A percentile compares a stretch with the other conserved stretches of the same genome.
Evolutionary conservation across 2,329 filamentous ascomycete species (phyloP).

Genomic region (Fusarium brachygibbosum): DNA sequence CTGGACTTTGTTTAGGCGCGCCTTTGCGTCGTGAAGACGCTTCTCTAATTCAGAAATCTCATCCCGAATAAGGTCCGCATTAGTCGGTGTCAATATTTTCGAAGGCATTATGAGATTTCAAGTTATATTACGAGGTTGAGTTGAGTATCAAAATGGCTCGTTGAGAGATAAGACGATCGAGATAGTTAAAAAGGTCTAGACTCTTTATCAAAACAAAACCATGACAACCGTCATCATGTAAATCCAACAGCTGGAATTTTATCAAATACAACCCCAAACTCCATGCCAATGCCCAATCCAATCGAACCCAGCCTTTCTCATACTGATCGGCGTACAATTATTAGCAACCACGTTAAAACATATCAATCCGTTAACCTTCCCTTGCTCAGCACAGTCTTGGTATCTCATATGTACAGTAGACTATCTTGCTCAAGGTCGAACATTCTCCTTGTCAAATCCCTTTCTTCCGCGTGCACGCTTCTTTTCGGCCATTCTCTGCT

Average conservation of each 20-base stretch:
- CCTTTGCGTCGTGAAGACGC: conserved; percentile 61
- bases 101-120: conserved; percentile 46
- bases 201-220: conserved; percentile 37
- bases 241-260: conserved; percentile 40
- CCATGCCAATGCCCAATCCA: conserved; percentile 44
- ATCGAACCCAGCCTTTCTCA: conserved; percentile 17
- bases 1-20: conserved; percentile 57
- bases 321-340: conserved; percentile 23
- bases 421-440: conserved; percentile 53
- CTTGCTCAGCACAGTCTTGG: conserved; percentile 19
- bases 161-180: conserved; percentile 41
- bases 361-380: conserved; percentile 20
- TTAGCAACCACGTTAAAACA: conserved; percentile 32
- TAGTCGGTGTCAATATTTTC: conserved; percentile 29
- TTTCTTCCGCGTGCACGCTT: conserved; percentile 54
- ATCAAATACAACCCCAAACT: conserved; percentile 38
- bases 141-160: conserved; percentile 33
- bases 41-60: conserved; percentile 72
- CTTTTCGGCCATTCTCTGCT: conserved; percentile 67
- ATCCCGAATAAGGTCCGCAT: conserved; percentile 56
- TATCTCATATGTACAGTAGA: conserved; percentile 24
- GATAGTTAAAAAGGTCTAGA: conserved; percentile 12
- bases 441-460: conserved; percentile 65
- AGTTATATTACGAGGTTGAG: conserved; percentile 20
- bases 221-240: conserved; percentile 39